phyloP scores from a whole-genome alignment of 768 basidiomycete species.

The Cyclocybe aegerita region DNA sequence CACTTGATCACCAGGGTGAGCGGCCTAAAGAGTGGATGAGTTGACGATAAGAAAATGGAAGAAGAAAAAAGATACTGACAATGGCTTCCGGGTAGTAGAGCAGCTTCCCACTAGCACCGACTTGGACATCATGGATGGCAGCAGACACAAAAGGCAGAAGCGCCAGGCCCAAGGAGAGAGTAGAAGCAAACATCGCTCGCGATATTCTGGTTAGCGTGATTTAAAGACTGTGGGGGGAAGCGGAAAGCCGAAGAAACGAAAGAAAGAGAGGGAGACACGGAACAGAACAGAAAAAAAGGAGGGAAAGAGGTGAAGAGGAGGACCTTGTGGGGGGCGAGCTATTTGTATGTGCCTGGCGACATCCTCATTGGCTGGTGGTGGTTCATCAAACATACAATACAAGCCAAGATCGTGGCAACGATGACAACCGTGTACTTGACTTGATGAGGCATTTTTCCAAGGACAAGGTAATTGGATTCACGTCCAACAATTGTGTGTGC shows the following conservation, averaged over 20 bases:
- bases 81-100: constrained; percentile 53
- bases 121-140: constrained; percentile 52
- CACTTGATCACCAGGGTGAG: constrained; percentile 55
- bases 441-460: neutral
- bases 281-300: constrained; percentile 25
- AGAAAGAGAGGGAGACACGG: constrained; percentile 16
- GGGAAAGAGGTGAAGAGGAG: constrained; percentile 18
- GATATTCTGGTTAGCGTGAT: constrained; percentile 29
- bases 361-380: neutral
- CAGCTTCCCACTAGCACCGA: constrained; percentile 43
- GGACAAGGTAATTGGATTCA: neutral
- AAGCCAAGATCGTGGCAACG: neutral
- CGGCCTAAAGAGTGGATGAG: constrained; percentile 30
- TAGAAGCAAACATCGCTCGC: constrained; percentile 44
- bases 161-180: constrained; percentile 46
- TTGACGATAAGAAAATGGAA: neutral
- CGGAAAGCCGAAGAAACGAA: constrained; percentile 16
- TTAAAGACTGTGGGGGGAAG: constrained; percentile 22
- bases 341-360: constrained; percentile 7
- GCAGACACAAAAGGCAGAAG: constrained; percentile 50
- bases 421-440: constrained; percentile 8
- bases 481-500: too few relatives aligned
- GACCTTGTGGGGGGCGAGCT: neutral
- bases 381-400: neutral
- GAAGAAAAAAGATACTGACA: constrained; percentile 29